Percentiles rank a stretch among this genome's conserved stretches.
Evolutionary conservation across 2,329 filamentous ascomycete species (phyloP).

Genomic region (Fusarium paranaense): DNA sequence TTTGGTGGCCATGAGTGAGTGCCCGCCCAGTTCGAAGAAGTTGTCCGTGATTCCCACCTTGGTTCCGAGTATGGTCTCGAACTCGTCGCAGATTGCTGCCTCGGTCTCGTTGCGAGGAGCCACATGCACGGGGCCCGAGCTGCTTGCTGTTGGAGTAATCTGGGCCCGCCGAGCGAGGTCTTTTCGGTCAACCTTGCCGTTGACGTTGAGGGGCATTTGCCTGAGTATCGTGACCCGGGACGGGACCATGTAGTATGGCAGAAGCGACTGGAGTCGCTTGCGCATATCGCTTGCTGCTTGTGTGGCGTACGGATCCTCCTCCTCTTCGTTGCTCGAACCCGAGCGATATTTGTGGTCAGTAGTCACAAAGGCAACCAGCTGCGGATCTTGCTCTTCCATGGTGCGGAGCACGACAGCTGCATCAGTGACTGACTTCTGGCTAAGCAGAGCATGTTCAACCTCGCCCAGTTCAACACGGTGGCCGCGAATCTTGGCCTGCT

Average conservation of each 20-base stretch:
- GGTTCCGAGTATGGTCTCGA: neutral
- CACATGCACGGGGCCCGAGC: neutral
- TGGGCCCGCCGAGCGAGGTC: no score
- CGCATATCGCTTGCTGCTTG: no score
- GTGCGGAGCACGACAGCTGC: neutral
- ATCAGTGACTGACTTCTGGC: no score
- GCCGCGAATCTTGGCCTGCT: conserved; percentile 4
- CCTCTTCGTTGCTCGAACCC: no score
- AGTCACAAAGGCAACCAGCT: conserved; percentile 32
- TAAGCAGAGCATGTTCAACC: neutral
- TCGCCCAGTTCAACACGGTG: neutral
- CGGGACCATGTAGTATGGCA: neutral
- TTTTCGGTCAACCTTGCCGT: conserved; percentile 2
- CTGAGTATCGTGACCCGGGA: neutral
- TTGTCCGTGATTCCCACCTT: conserved; percentile 12
- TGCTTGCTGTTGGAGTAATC: no score
- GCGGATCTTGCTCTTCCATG: neutral
- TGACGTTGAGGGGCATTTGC: neutral
- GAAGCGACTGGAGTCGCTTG: neutral
- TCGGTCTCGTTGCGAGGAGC: conserved; percentile 8
- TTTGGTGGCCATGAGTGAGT: conserved; percentile 18
- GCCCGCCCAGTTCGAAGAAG: conserved; percentile 16
- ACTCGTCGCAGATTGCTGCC: neutral
- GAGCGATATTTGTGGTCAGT: neutral
- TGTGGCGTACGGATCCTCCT: no score